phyloP scores from a whole-genome alignment of 2,329 filamentous ascomycete genomes.

The Talaromyces rugulosus region DNA sequence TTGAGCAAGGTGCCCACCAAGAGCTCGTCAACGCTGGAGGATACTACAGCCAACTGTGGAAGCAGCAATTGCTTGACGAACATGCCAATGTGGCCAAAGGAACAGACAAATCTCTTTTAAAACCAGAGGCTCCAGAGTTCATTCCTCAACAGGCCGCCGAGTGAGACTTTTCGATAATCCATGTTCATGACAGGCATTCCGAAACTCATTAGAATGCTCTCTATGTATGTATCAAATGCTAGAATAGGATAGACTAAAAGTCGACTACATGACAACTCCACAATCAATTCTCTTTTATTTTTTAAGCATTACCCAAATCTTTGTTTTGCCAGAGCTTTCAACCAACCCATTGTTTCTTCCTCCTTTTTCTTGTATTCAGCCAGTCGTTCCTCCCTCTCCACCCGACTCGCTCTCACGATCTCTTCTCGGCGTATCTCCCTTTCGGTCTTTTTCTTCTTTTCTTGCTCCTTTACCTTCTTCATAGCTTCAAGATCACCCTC shows the following conservation, averaged over 20 bases:
- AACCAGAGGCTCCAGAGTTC: constrained; percentile 40
- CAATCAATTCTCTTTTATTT: background rate
- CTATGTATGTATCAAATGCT: background rate
- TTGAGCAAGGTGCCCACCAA: constrained; percentile 88
- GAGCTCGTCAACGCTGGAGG: constrained; percentile 65
- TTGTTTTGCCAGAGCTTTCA: constrained; percentile 73
- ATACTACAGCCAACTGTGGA: constrained; percentile 78
- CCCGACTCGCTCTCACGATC: constrained; percentile 66
- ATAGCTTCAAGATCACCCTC: constrained; percentile 58
- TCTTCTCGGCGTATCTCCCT: constrained; percentile 80
- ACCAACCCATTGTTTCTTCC: constrained; percentile 75
- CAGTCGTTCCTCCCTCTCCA: constrained; percentile 75
- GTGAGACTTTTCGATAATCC: background rate
- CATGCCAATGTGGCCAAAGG: constrained; percentile 53
- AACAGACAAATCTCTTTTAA: constrained; percentile 19
- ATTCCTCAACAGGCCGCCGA: constrained; percentile 21
- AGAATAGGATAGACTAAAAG: background rate
- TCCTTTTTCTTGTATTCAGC: constrained; percentile 70
- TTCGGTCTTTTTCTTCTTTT: constrained; percentile 75
- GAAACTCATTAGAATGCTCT: background rate
- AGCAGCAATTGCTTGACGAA: constrained; percentile 50
- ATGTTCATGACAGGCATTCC: background rate
- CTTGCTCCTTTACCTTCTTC: constrained; percentile 61
- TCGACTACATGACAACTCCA: background rate
- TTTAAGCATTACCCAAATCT: constrained; percentile 60